These are phyloP conservation scores for Saussurea involucrata DNA, from an alignment of 129 eudicot genomes.

Conservation along the genomic window DNA sequence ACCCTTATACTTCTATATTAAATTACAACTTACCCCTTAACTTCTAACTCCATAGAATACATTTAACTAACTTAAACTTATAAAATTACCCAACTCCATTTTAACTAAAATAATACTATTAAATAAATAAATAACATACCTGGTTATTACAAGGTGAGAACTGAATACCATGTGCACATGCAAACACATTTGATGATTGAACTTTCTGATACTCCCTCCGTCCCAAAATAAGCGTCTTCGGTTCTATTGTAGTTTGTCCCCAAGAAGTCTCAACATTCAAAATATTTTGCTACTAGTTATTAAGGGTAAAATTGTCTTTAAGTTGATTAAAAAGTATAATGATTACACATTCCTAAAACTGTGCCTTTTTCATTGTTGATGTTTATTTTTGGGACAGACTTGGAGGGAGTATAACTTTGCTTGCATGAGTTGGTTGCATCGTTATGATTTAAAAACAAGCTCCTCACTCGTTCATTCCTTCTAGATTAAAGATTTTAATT, in stretches of 20 bases:
- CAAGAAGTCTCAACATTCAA: neutral
- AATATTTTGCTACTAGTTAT: too few relatives aligned
- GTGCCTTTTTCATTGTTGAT: neutral
- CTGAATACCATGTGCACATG: conserved; percentile 2
- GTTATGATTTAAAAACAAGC: neutral
- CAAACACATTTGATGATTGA: neutral
- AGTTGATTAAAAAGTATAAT: neutral
- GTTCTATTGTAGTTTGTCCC: too few relatives aligned
- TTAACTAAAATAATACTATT: too few relatives aligned
- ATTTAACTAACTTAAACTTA: too few relatives aligned
- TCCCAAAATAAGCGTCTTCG: neutral
- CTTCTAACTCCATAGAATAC: too few relatives aligned
- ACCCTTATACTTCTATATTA: too few relatives aligned
- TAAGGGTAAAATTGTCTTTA: neutral
- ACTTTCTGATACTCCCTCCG: neutral
- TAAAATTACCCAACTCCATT: too few relatives aligned
- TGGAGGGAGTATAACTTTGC: neutral
- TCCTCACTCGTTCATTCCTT: neutral
- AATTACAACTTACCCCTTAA: too few relatives aligned
- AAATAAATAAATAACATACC: too few relatives aligned
- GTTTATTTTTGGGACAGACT: neutral
- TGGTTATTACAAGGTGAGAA: too few relatives aligned
- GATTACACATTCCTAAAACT: neutral
- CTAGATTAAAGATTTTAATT: neutral
- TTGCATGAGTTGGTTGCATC: neutral